Base-by-base conservation (phyloP, 352 stramenopile genomes). In the Phytophthora ramorum region DNA sequence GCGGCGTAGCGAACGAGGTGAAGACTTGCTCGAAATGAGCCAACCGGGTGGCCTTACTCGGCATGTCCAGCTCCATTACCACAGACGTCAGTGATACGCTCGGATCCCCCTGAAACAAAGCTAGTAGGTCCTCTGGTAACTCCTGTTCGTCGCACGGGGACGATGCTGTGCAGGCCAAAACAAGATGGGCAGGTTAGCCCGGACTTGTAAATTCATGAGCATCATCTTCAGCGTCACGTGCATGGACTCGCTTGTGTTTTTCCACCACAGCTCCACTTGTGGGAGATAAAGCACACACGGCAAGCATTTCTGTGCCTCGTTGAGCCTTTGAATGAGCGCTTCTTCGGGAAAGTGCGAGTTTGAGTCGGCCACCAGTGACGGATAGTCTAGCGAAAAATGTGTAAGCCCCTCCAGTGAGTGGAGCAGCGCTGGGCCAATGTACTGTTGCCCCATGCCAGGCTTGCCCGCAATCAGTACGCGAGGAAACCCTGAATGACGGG, bases 231-330 rank as follows among this genome's bases (percentile, higher is more conserved):
- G 69, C 0, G 82, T 76, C 37, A 83, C 44, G 47, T 93, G 85
- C 80, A 93, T 91, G 2, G 85, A 85, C 24, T 91, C 81, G 17
- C 49, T 82, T 32, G 83, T 90, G 41, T 92, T 85, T 19, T 78
- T 75, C 84, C 81, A 95, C 83, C 83, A 93, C 37, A 91, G 38
- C 54, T 96, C 83, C 9, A 83, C 67, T 45, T 96, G 80, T 17
- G 90, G 90, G 1, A 96, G 68, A 45, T 82, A 94, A 2, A 97
- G 64, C 8, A 97, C 80, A 40, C 87, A 95, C 12, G 89, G 90
- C 4, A 92, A 61, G 46, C 83, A 89, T 46, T 87, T 91, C 30
- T 91, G 83, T 3, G 87, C 88, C 69, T 96, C 87, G 0, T 68
- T 79, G 13, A 97, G 71, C 26, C 79, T 71, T 30, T 75, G 65